phyloP scores from a whole-genome alignment of 768 basidiomycete species.

The Lepiota brunneoincarnata region DNA sequence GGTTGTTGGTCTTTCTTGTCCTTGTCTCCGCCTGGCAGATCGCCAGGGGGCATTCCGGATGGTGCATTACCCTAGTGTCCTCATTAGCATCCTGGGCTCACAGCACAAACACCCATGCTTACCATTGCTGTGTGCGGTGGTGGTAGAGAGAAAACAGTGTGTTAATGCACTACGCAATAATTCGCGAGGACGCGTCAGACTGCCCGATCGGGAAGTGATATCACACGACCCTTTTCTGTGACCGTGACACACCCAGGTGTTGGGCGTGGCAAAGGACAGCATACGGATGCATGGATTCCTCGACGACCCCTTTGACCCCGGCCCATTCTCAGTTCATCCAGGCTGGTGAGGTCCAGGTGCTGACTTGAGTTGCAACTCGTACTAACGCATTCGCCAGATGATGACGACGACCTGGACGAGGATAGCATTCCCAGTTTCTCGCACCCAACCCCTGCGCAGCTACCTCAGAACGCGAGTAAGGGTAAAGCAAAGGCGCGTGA shows the following conservation, averaged over 20 bases:
- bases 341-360: constrained; percentile 50
- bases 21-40: constrained; percentile 30
- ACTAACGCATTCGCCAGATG: constrained; percentile 35
- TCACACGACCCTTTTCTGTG: constrained; percentile 27
- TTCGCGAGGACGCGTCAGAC: constrained; percentile 49
- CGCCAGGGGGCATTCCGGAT: constrained; percentile 53
- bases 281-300: constrained; percentile 33
- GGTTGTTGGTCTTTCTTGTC: constrained; percentile 45
- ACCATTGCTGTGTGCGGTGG: constrained; percentile 27
- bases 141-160: constrained; percentile 7
- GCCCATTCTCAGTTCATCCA: constrained; percentile 77
- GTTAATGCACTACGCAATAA: constrained; percentile 2
- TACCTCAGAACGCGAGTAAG: constrained; percentile 50
- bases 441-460: constrained; percentile 49
- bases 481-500: constrained; percentile 68
- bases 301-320: constrained; percentile 47
- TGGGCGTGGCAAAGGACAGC: constrained; percentile 24
- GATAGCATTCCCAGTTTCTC: constrained; percentile 79
- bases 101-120: not conserved
- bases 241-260: constrained; percentile 20
- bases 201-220: constrained; percentile 30
- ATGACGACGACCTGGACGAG: constrained; percentile 83
- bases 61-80: constrained; percentile 68
- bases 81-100: not conserved
- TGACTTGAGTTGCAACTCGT: not conserved